These are phyloP conservation scores for Paxillus ammoniavirescens DNA, from an alignment of 768 basidiomycete species.

Conservation along the genomic window DNA sequence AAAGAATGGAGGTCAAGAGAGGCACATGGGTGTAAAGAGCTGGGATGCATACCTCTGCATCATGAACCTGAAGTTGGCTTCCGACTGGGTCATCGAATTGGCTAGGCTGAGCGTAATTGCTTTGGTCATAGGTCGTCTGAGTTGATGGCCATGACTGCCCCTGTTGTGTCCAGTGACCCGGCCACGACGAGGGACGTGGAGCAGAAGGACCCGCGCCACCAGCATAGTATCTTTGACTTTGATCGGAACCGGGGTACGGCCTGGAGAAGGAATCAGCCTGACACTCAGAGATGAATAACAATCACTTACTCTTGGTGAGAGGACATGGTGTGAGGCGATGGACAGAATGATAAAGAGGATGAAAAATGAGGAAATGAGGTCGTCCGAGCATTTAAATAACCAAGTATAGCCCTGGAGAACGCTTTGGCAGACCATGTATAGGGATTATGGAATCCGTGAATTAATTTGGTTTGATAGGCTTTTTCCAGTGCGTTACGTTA, in stretches of 20 bases:
- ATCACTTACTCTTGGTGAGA: slow-evolving; percentile 18
- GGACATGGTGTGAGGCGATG: slow-evolving; percentile 17
- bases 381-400: slow-evolving; percentile 22
- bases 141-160: slow-evolving; percentile 4
- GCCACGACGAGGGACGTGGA: background rate
- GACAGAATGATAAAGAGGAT: background rate
- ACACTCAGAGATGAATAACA: background rate
- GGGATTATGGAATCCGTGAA: slow-evolving; percentile 19
- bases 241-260: background rate
- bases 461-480: slow-evolving; percentile 19
- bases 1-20: background rate
- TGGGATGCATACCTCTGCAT: slow-evolving; percentile 3
- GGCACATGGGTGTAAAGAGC: background rate
- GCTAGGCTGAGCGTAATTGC: slow-evolving; percentile 1
- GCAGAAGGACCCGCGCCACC: slow-evolving; percentile 1
- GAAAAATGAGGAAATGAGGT: slow-evolving; percentile 2
- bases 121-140: background rate
- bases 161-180: background rate
- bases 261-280: slow-evolving; percentile 9
- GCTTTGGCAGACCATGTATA: slow-evolving; percentile 17
- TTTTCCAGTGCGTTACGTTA: slow-evolving; percentile 29
- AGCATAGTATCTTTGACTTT: slow-evolving; percentile 2
- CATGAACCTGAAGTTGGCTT: background rate
- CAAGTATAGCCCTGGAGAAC: slow-evolving; percentile 7
- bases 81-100: slow-evolving; percentile 2